Base-by-base conservation (phyloP, 2,329 filamentous ascomycete genomes). In the Xylariaceae sp. region DNA sequence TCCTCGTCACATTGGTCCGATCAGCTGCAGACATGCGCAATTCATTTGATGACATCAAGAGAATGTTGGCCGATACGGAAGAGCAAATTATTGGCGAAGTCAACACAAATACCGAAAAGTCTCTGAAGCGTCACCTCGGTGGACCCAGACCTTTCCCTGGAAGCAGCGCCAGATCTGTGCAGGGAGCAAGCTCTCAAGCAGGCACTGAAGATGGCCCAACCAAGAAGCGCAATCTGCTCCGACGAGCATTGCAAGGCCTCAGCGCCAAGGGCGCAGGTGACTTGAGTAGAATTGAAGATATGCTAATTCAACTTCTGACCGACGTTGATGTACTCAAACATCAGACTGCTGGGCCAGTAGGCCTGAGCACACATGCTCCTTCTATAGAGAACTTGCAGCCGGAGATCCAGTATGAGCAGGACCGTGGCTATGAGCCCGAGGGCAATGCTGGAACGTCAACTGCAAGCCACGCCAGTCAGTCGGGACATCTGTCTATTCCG, bases 11-110 rank as follows among this genome's bases (percentile, higher is more conserved):
- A 0, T 82, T 99, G 31, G 94, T 99, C 55, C 87, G 93, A 54
- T 92, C 91, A 49, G 93, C 94, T 4, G 87, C 94, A 12, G 94
- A 99, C 72, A 97, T 97, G 92, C 90, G 93, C 58, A 95, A 89
- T 61, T 95, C 90, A 1, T 96, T 97, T 66, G 90, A 96, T 60
- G 92, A 96, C 63, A 89, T 99, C 80, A 97, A 94, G 76, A 88
- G 87, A 58, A 87, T 96, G 65, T 88, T 99, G 55, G 87, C 88
- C 45, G 88, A 95, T 59, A 93, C 95, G 54, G 93, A 97, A 65
- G 89, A 90, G 53, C 82, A 91, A 64, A 88, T 97, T 64, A 90
- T 97, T 71, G 86, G 88, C 38, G 86, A 89, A 57, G 88, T 89
- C n/a, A 87, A 92, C 62, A 88, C 89, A 63, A 90, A 93, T 66